Conservation (phyloP, 129 eudicot genomes). For the Artemisia argyi region DNA sequence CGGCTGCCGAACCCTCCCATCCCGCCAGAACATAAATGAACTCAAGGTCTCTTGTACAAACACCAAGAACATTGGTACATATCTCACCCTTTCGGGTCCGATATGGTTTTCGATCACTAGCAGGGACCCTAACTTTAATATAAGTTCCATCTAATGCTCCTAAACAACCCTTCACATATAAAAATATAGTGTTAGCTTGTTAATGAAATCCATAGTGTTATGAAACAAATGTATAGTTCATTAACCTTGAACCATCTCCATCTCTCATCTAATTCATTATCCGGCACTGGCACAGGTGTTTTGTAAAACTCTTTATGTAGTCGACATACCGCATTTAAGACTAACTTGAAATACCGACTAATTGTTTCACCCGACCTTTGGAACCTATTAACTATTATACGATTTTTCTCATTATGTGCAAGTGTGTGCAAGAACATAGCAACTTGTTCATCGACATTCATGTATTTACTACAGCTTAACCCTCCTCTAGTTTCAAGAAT, state of each 20-base stretch:
- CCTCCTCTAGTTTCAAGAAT: too few relatives aligned
- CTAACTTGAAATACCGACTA: conserved; percentile 1
- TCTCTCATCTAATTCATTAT: too few relatives aligned
- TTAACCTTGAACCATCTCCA: background rate
- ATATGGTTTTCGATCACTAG: background rate
- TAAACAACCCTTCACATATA: background rate
- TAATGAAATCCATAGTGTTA: background rate
- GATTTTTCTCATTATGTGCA: background rate
- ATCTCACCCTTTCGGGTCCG: too few relatives aligned
- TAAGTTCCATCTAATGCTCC: background rate
- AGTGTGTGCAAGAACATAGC: background rate
- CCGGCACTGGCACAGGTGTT: background rate
- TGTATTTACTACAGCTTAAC: too few relatives aligned
- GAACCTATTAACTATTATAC: background rate
- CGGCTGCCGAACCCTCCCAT: too few relatives aligned
- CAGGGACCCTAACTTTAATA: background rate
- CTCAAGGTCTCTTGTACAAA: too few relatives aligned
- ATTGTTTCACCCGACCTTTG: background rate
- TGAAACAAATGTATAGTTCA: background rate
- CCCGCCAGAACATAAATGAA: too few relatives aligned
- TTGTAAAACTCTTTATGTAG: background rate
- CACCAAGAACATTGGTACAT: too few relatives aligned
- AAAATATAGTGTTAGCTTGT: background rate
- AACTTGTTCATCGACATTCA: background rate
- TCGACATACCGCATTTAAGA: conserved; percentile 2